Conservation (phyloP, 169 alveolate genomes). For the Plasmodium blacklocki region DNA sequence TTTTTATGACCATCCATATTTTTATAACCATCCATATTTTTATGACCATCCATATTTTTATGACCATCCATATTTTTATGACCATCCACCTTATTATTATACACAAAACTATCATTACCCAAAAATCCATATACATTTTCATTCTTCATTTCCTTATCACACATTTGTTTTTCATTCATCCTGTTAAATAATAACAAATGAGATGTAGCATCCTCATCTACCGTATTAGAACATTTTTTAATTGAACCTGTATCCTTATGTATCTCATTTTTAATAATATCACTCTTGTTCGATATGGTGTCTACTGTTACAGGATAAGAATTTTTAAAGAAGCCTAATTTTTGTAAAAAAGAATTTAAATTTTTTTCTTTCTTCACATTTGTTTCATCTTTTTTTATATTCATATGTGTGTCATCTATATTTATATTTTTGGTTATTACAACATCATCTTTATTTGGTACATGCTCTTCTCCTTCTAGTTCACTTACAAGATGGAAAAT, state of each 20-base stretch:
- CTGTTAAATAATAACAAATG: no score
- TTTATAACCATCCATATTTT: no score
- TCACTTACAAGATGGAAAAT: not conserved
- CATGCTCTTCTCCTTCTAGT: not conserved
- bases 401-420: not conserved
- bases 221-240: no score
- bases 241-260: not conserved
- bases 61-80: no score
- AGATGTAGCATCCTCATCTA: not conserved
- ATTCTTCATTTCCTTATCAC: not conserved
- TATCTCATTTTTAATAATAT: not conserved
- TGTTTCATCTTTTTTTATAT: not conserved
- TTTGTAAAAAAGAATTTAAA: constrained; percentile 50
- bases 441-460: not conserved
- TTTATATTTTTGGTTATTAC: not conserved
- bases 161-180: not conserved
- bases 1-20: no score
- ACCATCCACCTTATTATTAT: no score
- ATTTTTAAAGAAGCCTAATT: constrained; percentile 52
- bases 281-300: not conserved
- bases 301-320: not conserved
- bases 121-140: no score
- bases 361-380: constrained; percentile 31
- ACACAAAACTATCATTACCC: not conserved
- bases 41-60: no score